Base-by-base conservation (phyloP, 208 protist species). In the Leishmania turanica region DNA sequence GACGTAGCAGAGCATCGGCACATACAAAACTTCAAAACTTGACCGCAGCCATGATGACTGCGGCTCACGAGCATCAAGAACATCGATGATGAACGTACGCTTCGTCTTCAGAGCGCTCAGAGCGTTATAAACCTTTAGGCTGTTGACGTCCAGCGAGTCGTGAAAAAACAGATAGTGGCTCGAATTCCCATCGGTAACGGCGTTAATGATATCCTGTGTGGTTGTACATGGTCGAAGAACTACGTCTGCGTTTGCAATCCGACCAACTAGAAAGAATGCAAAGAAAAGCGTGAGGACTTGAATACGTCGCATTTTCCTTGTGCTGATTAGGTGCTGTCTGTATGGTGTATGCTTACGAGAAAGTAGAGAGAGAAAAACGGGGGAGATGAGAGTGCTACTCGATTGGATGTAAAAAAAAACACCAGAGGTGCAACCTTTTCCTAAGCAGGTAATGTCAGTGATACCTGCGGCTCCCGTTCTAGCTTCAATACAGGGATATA, bases 71-170 rank as follows among this genome's bases (percentile, higher is more conserved):
- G 79, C 72, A 40, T 88, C 84, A 27, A 88, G 27, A 13, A 47
- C 74, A 40, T 84, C 78, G 0, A 88, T 27, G 1, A 51, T 69
- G 24, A 81, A 68, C 7, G 64, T 64, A 2, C 54, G 53, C 31
- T 47, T 56, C 0, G 74, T 84, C 37, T 78, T 75, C 17, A 84
- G 56, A 4, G 31, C 31, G 13, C 24, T 47, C n/a, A 88, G 77
- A 54, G 84, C 73, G 49, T 88, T 83, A 47, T 79, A 74, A 15
- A 82, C 84, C 49, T 72, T 83, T 70, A 88, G 11, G 34, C 79
- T 87, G 49, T 69, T 89, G 13, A 84, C 68, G 47, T 89, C 86
- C 11, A 86, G 68, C 21, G 86, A 80, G 68, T 89, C 86, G 42
- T 82, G 84, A 54, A 89, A 85, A 45, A 89, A 80, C 0, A 89